Evolutionary conservation across 2,329 filamentous ascomycete species (phyloP), one percentile per base, ranked within the genome.

Genomic region (Chaetomiaceae sp.): DNA sequence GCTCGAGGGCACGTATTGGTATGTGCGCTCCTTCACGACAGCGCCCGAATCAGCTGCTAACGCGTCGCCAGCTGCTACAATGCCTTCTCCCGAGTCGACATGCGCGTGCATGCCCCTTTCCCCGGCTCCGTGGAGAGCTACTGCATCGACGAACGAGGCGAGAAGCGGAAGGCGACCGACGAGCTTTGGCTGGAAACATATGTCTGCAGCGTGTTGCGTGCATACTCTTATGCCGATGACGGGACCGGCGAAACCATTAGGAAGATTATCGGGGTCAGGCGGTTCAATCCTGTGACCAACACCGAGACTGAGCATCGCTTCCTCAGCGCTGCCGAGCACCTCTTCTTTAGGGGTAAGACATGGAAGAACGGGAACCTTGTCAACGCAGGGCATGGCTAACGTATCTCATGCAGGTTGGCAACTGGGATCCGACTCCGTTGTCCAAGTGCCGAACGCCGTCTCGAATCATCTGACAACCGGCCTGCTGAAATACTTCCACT

Each of bases 301-400:
- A 97, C 93, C n/a, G 93, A 99, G 68, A 90, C 89, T 54, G 93
- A 99, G 70, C 93, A 99, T 66, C 89, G 89, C 58, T 99, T 99
- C 66, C 75, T 99, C 37, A 87, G 95, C 63, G 89, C 93, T 17
- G 93, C 93, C 10, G 93, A 99, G 70, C 86, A 87, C 62, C 77
- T 99, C 27, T 99, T 99, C 71, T 97, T 97, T 72, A 83, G 87
- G 70, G 92, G 90, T 89, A 69, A 49, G 54, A 16, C 4, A 44
- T 12, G 27, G 89, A 95, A 70, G 72, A 1, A 10, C 10, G 9
- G 20, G 12, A 33, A 27, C 25, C 6, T 12, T 13, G 8, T 33
- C 4, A 13, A 12, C 13, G 17, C 14, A 2, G 17, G 8, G 9
- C 10, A 14, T 19, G 7, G 25, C 50, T 58, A 42, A 58, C 34